Conservation (phyloP, 805 yeast genomes). For the baker's yeast (Saccharomyces cerevisiae) region DNA sequence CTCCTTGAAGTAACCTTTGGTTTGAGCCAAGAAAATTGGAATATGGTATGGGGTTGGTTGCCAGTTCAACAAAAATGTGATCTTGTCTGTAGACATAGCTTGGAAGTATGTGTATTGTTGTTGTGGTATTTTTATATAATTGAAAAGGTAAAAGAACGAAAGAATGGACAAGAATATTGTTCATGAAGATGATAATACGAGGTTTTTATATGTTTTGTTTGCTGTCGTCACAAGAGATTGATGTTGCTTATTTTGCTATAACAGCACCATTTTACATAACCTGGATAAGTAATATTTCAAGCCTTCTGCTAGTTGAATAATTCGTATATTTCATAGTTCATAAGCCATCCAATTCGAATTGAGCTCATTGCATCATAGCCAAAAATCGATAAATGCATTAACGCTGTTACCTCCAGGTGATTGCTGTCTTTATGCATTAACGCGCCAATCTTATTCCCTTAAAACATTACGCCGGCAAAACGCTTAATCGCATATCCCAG, state of each 20-base stretch:
- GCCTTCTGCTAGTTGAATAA: not conserved
- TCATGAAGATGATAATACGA: not conserved
- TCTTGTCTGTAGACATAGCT: constrained; percentile 40
- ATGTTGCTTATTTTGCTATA: not conserved
- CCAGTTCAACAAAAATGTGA: constrained; percentile 48
- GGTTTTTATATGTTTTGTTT: not conserved
- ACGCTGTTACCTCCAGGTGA: not conserved
- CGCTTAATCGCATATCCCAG: not conserved
- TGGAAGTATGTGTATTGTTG: not conserved
- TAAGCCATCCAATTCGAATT: not conserved
- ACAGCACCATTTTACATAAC: not conserved
- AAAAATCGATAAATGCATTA: not conserved
- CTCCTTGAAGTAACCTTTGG: constrained; percentile 43
- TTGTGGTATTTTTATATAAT: not conserved
- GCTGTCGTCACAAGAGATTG: not conserved
- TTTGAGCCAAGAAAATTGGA: constrained; percentile 43
- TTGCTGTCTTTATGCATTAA: not conserved
- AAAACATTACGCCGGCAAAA: not conserved
- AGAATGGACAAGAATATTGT: not conserved
- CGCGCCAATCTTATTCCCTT: not conserved
- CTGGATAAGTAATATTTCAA: not conserved
- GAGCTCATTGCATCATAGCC: not conserved
- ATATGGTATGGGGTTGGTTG: constrained; percentile 49
- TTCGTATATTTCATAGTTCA: not conserved
- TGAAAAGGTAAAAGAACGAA: not conserved